A percentile compares a stretch with the other conserved stretches of the same genome.
These are phyloP conservation scores for Amauroascus verrucosus DNA, from an alignment of 2,329 filamentous ascomycete species.

Conservation along the genomic window DNA sequence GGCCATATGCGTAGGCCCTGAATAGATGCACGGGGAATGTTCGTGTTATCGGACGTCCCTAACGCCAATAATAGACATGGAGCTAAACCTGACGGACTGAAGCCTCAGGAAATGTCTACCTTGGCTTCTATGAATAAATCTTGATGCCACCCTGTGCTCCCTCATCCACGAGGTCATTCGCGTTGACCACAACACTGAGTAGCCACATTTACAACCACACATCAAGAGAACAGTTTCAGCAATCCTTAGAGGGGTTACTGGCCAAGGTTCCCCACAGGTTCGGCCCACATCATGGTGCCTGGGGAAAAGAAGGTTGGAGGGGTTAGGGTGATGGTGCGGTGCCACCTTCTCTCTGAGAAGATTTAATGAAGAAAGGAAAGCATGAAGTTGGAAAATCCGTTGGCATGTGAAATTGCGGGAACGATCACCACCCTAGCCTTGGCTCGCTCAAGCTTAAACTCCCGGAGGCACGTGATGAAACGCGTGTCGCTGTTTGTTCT, in stretches of 20 bases:
- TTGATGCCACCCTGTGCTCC: not conserved
- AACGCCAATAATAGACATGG: no score
- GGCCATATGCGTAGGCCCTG: no score
- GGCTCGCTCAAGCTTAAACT: no score
- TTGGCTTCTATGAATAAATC: not conserved
- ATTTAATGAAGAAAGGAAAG: not conserved
- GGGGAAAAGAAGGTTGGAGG: not conserved
- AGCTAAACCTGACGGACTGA: not conserved
- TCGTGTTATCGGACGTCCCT: no score
- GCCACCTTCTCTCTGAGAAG: not conserved
- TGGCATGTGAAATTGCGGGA: slow-evolving; percentile 3
- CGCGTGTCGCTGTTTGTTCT: not conserved
- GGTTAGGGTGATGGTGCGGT: not conserved
- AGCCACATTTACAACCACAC: no score
- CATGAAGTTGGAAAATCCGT: not conserved
- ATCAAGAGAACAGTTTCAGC: not conserved
- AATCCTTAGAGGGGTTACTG: not conserved
- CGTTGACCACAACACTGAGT: not conserved
- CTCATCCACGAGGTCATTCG: not conserved
- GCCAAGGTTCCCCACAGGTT: not conserved
- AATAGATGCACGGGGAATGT: no score
- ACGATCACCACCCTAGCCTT: not conserved
- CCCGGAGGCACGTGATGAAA: not conserved
- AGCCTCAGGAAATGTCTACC: not conserved
- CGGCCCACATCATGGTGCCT: not conserved